Conservation (phyloP, 495 filamentous ascomycete species). For the Physcia stellaris region DNA sequence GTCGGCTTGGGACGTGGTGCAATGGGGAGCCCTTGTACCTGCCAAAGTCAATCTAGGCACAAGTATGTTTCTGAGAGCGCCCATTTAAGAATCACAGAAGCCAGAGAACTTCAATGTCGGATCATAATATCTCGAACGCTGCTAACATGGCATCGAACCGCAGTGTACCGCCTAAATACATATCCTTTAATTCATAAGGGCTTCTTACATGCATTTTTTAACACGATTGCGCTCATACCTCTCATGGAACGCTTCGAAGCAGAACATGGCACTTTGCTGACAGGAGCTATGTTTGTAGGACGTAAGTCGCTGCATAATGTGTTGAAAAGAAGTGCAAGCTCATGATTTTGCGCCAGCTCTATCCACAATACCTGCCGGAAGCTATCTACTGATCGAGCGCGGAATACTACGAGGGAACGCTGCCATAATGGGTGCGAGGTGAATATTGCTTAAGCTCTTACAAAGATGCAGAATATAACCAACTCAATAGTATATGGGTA, state of each 20-base stretch:
- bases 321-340: background rate
- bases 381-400: constrained; percentile 61
- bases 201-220: constrained; percentile 67
- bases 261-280: constrained; percentile 84
- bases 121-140: background rate
- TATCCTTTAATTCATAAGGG: constrained; percentile 78
- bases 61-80: constrained; percentile 43
- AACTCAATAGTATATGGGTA: constrained; percentile 58
- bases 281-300: constrained; percentile 72
- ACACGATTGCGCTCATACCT: constrained; percentile 65
- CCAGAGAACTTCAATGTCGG: too few relatives aligned
- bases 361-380: constrained; percentile 59
- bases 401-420: constrained; percentile 49
- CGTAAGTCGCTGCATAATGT: constrained; percentile 67
- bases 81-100: background rate
- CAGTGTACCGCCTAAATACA: constrained; percentile 88
- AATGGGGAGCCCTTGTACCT: constrained; percentile 70
- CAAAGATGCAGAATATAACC: background rate
- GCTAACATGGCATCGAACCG: constrained; percentile 1
- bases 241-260: constrained; percentile 84
- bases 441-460: constrained; percentile 2
- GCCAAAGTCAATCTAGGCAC: constrained; percentile 53
- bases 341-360: too few relatives aligned
- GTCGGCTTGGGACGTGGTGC: constrained; percentile 48
- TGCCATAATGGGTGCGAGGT: constrained; percentile 73